Percentiles rank a stretch among this genome's conserved stretches.
Evolutionary conservation across 2,329 filamentous ascomycete genomes (phyloP).

Genomic region (Canariomyces notabilis): DNA sequence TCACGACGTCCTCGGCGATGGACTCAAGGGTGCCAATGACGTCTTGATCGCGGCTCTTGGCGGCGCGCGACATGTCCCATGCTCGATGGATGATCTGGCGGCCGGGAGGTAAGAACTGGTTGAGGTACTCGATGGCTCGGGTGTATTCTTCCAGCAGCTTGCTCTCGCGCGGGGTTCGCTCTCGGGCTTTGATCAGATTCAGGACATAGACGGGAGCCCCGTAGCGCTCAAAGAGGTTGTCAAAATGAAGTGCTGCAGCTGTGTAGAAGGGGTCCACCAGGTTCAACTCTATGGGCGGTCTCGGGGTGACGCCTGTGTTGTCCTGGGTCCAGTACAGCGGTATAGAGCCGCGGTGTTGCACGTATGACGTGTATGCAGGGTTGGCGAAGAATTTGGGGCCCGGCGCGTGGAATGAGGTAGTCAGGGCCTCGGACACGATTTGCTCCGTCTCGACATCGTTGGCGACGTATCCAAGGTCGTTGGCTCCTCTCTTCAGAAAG

Average conservation of each 20-base stretch:
- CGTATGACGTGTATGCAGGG: conserved; percentile 89
- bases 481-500: conserved; percentile 90
- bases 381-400: conserved; percentile 81
- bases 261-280: conserved; percentile 95
- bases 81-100: conserved; percentile 91
- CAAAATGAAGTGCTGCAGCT: conserved; percentile 88
- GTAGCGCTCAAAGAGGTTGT: conserved; percentile 89
- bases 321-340: conserved; percentile 97
- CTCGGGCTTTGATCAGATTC: conserved; percentile 84
- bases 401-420: conserved; percentile 91
- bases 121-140: conserved; percentile 82
- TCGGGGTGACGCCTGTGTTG: conserved; percentile 88
- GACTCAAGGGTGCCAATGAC: conserved; percentile 87
- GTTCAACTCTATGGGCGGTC: conserved; percentile 92
- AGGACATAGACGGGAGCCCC: conserved; percentile 87
- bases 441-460: conserved; percentile 99
- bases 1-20: conserved; percentile 83
- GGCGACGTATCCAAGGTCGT: conserved; percentile 90
- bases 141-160: conserved; percentile 87
- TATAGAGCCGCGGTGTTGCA: conserved; percentile 95
- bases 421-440: conserved; percentile 90
- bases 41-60: conserved; percentile 86
- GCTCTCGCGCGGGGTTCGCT: conserved; percentile 84
- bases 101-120: conserved; percentile 79
- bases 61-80: conserved; percentile 96